Conservation (phyloP, 1,284 basidiomycete species). For the Boletus mariae region DNA sequence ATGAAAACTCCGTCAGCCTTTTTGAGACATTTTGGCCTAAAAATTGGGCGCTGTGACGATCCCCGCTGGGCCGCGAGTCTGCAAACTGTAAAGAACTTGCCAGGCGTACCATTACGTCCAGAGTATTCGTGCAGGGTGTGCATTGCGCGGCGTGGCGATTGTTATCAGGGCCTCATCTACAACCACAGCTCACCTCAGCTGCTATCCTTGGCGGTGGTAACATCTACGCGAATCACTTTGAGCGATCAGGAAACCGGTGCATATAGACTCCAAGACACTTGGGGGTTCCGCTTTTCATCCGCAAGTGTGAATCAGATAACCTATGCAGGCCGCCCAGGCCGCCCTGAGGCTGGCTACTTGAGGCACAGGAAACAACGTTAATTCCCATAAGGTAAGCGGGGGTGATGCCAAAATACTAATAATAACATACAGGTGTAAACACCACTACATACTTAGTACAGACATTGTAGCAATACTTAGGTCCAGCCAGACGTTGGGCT, state of each 20-base stretch:
- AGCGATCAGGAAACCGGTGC: constrained; percentile 1
- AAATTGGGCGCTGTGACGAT: neutral
- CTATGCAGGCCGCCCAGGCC: neutral
- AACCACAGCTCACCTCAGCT: neutral
- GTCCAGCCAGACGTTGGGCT: constrained; percentile 1
- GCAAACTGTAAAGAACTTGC: neutral
- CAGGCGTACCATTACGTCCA: neutral
- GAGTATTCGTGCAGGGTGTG: neutral
- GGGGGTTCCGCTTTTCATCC: constrained; percentile 2
- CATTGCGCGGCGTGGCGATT: neutral
- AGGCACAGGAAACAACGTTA: neutral
- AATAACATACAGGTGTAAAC: constrained; percentile 17
- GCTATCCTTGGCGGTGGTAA: neutral
- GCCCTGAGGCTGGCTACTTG: neutral
- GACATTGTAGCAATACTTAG: constrained; percentile 9
- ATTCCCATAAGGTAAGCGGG: neutral
- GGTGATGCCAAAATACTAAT: constrained; percentile 14
- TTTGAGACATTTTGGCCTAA: neutral
- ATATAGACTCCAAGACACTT: neutral
- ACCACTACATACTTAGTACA: constrained; percentile 1
- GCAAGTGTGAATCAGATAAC: neutral
- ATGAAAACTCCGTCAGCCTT: too few species aligned
- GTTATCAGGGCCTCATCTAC: neutral
- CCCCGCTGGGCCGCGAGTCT: neutral
- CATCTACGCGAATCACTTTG: neutral